These are phyloP conservation scores for Pestalotiopsis sp. DNA, from an alignment of 2,329 filamentous ascomycete species.

Conservation along the genomic window DNA sequence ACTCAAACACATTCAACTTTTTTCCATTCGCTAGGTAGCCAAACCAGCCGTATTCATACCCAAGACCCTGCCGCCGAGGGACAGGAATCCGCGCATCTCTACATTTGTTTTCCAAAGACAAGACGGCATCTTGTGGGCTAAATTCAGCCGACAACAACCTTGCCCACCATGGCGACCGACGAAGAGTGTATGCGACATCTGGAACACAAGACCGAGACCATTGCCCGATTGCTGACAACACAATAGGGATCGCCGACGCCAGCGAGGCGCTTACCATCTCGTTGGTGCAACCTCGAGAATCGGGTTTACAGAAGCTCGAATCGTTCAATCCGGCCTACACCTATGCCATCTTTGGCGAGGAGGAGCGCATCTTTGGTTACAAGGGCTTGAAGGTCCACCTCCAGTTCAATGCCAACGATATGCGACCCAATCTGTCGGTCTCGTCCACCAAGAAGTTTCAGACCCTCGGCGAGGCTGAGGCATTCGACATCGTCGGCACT, in stretches of 20 bases:
- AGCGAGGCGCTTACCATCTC: conserved; percentile 64
- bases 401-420: conserved; percentile 68
- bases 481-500: conserved; percentile 68
- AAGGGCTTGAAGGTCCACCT: conserved; percentile 77
- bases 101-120: not conserved
- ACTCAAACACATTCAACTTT: not conserved
- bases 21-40: not conserved
- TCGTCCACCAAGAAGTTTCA: conserved; percentile 73
- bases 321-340: conserved; percentile 86
- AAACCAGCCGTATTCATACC: not conserved
- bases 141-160: not conserved
- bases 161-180: conserved; percentile 15
- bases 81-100: not conserved
- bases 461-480: conserved; percentile 66
- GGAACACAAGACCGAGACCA: not conserved
- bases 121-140: not conserved
- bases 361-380: conserved; percentile 90
- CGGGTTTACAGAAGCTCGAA: conserved; percentile 58
- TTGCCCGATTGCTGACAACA: not conserved
- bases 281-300: conserved; percentile 53
- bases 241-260: conserved; percentile 16
- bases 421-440: conserved; percentile 76
- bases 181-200: conserved; percentile 16
- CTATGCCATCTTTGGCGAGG: conserved; percentile 91
- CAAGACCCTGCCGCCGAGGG: not conserved